Percentiles rank a stretch among this genome's conserved stretches.
phyloP scores from a whole-genome alignment of 2,329 filamentous ascomycete species.

The Huntiella bhutanensis region DNA sequence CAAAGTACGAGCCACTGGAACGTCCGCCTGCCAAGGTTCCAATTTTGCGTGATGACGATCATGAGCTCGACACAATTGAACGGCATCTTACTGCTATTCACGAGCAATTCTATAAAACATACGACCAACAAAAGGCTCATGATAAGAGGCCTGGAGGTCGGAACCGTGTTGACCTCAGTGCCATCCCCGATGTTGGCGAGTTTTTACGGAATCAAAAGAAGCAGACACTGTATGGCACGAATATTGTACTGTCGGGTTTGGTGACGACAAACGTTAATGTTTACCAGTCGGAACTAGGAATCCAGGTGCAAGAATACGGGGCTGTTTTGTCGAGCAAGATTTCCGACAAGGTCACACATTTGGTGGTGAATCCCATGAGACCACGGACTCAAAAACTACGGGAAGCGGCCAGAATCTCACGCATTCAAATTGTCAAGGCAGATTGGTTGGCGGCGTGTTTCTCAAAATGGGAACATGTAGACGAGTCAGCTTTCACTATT shows the following conservation, averaged over 20 bases:
- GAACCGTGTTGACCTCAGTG: constrained; percentile 16
- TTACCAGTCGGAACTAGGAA: constrained; percentile 63
- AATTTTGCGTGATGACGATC: constrained; percentile 72
- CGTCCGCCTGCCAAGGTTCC: constrained; percentile 32
- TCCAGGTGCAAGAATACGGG: constrained; percentile 76
- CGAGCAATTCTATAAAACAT: constrained; percentile 61
- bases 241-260: constrained; percentile 78
- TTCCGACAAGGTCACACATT: constrained; percentile 47
- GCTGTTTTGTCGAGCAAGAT: constrained; percentile 42
- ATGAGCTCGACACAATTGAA: constrained; percentile 60
- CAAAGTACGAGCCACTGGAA: constrained; percentile 16
- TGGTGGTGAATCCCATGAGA: constrained; percentile 50
- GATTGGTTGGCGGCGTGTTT: constrained; percentile 79
- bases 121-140: constrained; percentile 30
- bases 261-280: constrained; percentile 67
- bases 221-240: constrained; percentile 52
- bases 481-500: constrained; percentile 62
- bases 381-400: constrained; percentile 81
- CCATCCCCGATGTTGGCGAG: constrained; percentile 64
- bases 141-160: background rate
- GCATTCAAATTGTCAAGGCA: constrained; percentile 79
- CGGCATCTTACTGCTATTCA: constrained; percentile 61
- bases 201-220: constrained; percentile 73
- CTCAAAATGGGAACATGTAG: constrained; percentile 61
- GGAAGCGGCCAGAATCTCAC: constrained; percentile 58